Base-by-base conservation (phyloP, 352 stramenopile genomes). In the Phytopythium cucurbitacearum region DNA sequence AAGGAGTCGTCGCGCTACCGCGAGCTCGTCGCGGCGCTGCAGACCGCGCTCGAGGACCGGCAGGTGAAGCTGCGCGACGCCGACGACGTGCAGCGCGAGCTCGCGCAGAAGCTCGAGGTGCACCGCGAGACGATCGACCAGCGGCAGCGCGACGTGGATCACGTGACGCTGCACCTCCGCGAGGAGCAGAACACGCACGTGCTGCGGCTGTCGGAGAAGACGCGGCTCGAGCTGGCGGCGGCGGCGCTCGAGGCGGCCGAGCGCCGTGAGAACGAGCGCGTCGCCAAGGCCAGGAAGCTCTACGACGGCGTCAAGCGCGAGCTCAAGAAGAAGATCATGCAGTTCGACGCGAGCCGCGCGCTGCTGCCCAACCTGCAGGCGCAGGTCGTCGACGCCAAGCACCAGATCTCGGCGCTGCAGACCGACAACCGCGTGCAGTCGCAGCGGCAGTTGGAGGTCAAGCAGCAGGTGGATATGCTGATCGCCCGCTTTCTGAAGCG, bases 71-170 rank as follows among this genome's bases (percentile, higher is more conserved):
- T 80, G 33, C 74, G 78, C 32, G 89, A 96, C 32, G 72, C 76
- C 8, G 82, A 95, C 5, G 82, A 91, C 53, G 65, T 96, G 8
- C 74, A 87, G 44, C 79, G 76, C 16, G 89, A 93, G 48, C 69
- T 96, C 6, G 53, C 61, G 33, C 85, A 93, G 59, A 96, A 96
- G 53, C 62, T 97, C 9, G 87, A 97, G 15, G 67, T 96, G 5
- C 89, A 97, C 60, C 78, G 88, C 38, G 82, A 95, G 6, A 97
- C 84, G 43, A 91, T 97, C 44, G 87, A 96, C 48, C 83, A 97
- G 59, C 84, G 89, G 0, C 85, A 97, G 56, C 85, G 86, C n/a
- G 89, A 97, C 62, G 82, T 96, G 11, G 87, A 95, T 55, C 78
- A 92, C 54, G 81, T 97, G 34, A 89, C 72, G 11, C 61, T 94